A percentile compares a stretch with the other conserved stretches of the same genome.
Evolutionary conservation across 2,329 filamentous ascomycete genomes (phyloP).

Genomic region (Fusarium nanum): DNA sequence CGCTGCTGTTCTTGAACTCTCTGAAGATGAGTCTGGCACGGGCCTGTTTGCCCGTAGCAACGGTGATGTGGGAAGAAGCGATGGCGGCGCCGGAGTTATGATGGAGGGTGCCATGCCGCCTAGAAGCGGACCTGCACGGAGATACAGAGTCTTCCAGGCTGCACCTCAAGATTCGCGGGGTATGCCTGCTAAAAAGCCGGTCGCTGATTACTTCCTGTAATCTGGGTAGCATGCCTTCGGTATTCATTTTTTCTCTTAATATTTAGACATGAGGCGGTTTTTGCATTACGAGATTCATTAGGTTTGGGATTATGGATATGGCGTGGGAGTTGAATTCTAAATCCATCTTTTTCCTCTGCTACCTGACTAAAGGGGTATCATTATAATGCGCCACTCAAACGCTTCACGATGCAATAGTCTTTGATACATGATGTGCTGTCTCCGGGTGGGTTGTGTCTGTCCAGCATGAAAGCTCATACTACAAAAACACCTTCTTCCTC

Average conservation of each 20-base stretch:
- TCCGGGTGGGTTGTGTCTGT: not conserved
- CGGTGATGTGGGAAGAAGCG: constrained; percentile 73
- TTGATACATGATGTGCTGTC: not conserved
- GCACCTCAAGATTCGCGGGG: constrained; percentile 95
- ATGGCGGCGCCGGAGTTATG: constrained; percentile 62
- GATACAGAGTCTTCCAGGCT: constrained; percentile 96
- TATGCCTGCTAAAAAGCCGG: constrained; percentile 99
- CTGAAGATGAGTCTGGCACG: constrained; percentile 83
- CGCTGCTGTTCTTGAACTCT: constrained; percentile 91
- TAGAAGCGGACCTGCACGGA: constrained; percentile 79
- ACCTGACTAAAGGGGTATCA: constrained; percentile 31
- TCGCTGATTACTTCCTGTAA: constrained; percentile 93
- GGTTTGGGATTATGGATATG: constrained; percentile 39
- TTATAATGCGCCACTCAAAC: constrained; percentile 25
- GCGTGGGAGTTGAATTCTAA: constrained; percentile 41
- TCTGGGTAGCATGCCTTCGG: not conserved
- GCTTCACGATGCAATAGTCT: constrained; percentile 19
- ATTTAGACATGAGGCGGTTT: constrained; percentile 20
- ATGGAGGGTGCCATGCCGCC: constrained; percentile 59
- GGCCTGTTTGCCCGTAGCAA: constrained; percentile 77
- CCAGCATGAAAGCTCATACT: constrained; percentile 14
- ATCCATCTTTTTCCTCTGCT: constrained; percentile 20
- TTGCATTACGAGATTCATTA: constrained; percentile 37
- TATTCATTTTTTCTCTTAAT: constrained; percentile 8
- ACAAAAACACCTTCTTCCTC: constrained; percentile 9